Evolutionary conservation across 768 basidiomycete species (phyloP).

Genomic region (Lactarius sp.): DNA sequence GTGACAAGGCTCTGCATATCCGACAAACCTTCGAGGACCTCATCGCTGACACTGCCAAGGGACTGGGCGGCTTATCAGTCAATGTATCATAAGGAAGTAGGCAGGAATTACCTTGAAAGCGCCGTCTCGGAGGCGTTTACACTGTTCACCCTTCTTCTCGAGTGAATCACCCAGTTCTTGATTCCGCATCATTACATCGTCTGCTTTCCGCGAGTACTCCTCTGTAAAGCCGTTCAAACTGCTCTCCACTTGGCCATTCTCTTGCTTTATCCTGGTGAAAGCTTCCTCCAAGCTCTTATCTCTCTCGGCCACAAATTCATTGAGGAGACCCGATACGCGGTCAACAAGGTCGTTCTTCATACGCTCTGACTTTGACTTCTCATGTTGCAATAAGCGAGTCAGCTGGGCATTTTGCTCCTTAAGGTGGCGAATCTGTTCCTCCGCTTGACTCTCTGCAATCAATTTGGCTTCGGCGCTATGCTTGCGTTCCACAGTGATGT

Average conservation of each 20-base stretch:
- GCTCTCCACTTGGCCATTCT: constrained; percentile 52
- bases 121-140: constrained; percentile 52
- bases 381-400: constrained; percentile 53
- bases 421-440: constrained; percentile 54
- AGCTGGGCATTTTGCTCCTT: constrained; percentile 68
- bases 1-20: constrained; percentile 43
- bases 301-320: constrained; percentile 62
- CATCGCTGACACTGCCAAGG: constrained; percentile 37
- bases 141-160: constrained; percentile 45
- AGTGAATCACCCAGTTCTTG: constrained; percentile 39
- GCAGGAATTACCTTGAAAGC: constrained; percentile 47
- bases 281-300: constrained; percentile 61
- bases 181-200: constrained; percentile 39
- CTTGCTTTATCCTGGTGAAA: constrained; percentile 47
- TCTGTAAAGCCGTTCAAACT: constrained; percentile 44
- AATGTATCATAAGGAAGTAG: not conserved
- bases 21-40: constrained; percentile 40
- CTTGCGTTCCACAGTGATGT: constrained; percentile 52
- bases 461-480: constrained; percentile 46
- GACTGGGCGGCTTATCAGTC: constrained; percentile 34
- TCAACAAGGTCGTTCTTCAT: constrained; percentile 72
- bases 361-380: constrained; percentile 59
- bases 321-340: constrained; percentile 66
- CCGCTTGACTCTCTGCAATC: constrained; percentile 43
- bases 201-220: constrained; percentile 46